These are phyloP conservation scores for Coniella lustricola DNA, from an alignment of 2,329 filamentous ascomycete genomes.

Conservation along the genomic window DNA sequence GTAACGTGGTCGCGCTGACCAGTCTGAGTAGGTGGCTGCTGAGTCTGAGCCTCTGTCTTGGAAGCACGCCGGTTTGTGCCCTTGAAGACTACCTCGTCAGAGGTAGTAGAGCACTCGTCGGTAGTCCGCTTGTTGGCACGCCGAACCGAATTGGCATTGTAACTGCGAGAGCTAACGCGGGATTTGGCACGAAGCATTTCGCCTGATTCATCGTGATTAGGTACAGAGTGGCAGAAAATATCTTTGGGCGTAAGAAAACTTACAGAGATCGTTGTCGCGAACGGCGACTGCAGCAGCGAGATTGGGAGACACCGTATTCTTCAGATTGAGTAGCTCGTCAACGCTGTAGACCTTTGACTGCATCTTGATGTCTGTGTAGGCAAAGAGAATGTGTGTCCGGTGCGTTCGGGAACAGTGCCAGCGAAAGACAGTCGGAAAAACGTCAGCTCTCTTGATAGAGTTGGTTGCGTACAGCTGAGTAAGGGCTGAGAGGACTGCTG, in stretches of 20 bases:
- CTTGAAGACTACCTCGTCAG: slow-evolving; percentile 31
- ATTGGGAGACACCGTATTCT: slow-evolving; percentile 15
- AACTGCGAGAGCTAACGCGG: slow-evolving; percentile 15
- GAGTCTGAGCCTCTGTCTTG: slow-evolving; percentile 9
- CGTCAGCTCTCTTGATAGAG: slow-evolving; percentile 13
- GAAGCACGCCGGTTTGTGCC: slow-evolving; percentile 25
- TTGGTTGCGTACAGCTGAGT: slow-evolving; percentile 20
- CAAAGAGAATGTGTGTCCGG: slow-evolving; percentile 35
- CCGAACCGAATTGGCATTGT: slow-evolving; percentile 16
- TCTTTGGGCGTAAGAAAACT: slow-evolving; percentile 2
- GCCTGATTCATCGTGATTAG: slow-evolving; percentile 13
- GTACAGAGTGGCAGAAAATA: not conserved
- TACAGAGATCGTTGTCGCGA: slow-evolving; percentile 16
- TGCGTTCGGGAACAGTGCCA: slow-evolving; percentile 29
- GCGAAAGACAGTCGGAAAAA: slow-evolving; percentile 33
- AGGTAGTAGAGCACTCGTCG: slow-evolving; percentile 28
- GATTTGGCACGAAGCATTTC: slow-evolving; percentile 24
- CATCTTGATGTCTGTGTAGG: slow-evolving; percentile 35
- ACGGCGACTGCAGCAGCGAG: slow-evolving; percentile 12
- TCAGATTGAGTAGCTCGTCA: slow-evolving; percentile 38
- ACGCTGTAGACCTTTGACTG: slow-evolving; percentile 35
- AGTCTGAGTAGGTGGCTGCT: not conserved
- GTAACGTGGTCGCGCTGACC: not conserved
- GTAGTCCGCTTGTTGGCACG: slow-evolving; percentile 23
- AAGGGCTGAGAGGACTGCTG: slow-evolving; percentile 29